A percentile compares a stretch with the other conserved stretches of the same genome.
phyloP scores from a whole-genome alignment of 768 basidiomycete genomes.

The Mrakia frigida region DNA sequence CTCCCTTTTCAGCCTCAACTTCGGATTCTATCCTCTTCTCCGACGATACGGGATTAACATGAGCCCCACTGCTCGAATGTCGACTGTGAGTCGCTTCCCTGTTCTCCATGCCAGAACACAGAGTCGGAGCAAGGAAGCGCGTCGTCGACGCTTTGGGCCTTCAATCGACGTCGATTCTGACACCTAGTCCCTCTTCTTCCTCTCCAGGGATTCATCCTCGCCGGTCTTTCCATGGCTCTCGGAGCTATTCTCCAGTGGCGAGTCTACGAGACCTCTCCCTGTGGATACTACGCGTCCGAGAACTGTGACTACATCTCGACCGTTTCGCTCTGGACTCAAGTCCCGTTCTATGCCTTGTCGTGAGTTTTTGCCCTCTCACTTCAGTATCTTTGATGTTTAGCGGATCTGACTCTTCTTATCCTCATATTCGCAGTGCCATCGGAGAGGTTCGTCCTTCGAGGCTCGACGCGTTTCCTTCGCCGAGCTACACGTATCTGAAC shows the following conservation, averaged over 20 bases:
- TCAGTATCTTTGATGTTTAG: not conserved
- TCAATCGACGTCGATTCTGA: too few relatives aligned
- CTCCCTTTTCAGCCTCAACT: slow-evolving; percentile 31
- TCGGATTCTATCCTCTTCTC: slow-evolving; percentile 35
- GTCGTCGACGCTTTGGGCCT: too few relatives aligned
- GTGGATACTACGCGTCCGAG: slow-evolving; percentile 39
- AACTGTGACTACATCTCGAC: not conserved
- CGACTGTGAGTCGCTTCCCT: slow-evolving; percentile 29
- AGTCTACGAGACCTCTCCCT: slow-evolving; percentile 40
- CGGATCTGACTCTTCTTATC: not conserved
- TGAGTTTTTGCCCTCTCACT: not conserved
- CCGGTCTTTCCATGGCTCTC: slow-evolving; percentile 6
- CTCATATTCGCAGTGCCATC: too few relatives aligned
- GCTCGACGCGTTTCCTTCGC: slow-evolving; percentile 34
- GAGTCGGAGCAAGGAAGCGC: too few relatives aligned
- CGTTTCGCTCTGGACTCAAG: slow-evolving; percentile 36
- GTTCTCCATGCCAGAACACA: too few relatives aligned
- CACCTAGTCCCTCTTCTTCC: not conserved
- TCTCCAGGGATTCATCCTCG: slow-evolving; percentile 1
- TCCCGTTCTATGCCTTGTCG: slow-evolving; percentile 11
- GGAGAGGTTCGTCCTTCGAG: too few relatives aligned
- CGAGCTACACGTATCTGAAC: slow-evolving; percentile 35
- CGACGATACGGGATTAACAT: not conserved
- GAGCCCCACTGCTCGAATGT: not conserved
- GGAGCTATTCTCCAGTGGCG: slow-evolving; percentile 42